Percentiles rank a stretch among this genome's conserved stretches.
phyloP scores from a whole-genome alignment of 306 rosid species.

The Corylus americana region DNA sequence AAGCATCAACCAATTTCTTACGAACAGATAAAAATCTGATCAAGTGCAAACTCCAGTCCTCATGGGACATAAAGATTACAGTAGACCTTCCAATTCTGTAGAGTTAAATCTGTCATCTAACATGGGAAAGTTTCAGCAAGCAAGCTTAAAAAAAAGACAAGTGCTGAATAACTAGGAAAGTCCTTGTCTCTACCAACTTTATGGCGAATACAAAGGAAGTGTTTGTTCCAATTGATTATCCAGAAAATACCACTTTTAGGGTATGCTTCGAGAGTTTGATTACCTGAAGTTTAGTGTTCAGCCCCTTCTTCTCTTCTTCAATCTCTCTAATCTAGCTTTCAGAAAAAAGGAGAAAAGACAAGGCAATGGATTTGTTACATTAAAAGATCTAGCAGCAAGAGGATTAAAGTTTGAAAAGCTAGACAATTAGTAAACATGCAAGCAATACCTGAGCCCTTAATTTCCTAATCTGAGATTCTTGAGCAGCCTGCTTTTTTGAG shows the following conservation, averaged over 20 bases:
- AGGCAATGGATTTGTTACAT: conserved; percentile 4
- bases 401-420: conserved; percentile 23
- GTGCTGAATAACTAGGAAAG: not conserved
- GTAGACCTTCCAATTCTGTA: not conserved
- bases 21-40: conserved; percentile 2
- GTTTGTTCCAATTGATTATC: conserved; percentile 1
- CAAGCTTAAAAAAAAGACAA: not conserved
- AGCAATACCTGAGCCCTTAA: conserved; percentile 82
- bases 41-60: not conserved
- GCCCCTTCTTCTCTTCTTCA: conserved; percentile 99
- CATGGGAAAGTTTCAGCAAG: not conserved
- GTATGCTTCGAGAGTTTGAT: conserved; percentile 28
- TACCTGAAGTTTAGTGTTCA: conserved; percentile 93
- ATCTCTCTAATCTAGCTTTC: conserved; percentile 97
- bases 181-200: not conserved
- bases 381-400: conserved; percentile 23
- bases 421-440: conserved; percentile 26
- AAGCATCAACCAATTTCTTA: not conserved
- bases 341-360: conserved; percentile 32
- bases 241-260: conserved; percentile 5
- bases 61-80: not conserved
- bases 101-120: not conserved
- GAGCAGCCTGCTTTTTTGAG: conserved; percentile 98
- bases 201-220: not conserved
- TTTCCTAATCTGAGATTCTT: conserved; percentile 87